Evolutionary conservation across 305 asterid genomes (phyloP).

Genomic region (Nicotiana rustica): DNA sequence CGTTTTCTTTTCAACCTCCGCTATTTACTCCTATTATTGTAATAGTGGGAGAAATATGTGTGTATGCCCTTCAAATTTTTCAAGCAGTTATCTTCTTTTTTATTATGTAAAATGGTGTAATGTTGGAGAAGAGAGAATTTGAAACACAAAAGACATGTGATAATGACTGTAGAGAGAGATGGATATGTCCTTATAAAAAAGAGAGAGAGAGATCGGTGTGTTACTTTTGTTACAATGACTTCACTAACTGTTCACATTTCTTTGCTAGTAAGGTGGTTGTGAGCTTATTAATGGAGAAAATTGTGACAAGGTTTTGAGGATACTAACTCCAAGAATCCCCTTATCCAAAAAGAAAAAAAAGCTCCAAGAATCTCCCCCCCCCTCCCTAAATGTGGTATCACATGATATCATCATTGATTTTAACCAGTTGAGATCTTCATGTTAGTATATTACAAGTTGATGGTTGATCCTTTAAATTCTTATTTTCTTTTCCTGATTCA

Average conservation of each 20-base stretch:
- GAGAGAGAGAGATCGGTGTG: conserved; percentile 21
- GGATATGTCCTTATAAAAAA: not conserved
- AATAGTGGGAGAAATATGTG: conserved; percentile 27
- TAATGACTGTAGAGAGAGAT: conserved; percentile 12
- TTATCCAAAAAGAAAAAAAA: not conserved
- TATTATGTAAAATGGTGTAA: conserved; percentile 27
- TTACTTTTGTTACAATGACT: conserved; percentile 20
- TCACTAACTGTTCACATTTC: conserved; percentile 10
- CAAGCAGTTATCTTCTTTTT: conserved; percentile 28
- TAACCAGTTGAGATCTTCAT: conserved; percentile 25
- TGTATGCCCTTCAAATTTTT: not conserved
- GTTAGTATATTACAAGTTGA: conserved; percentile 32
- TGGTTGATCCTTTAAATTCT: conserved; percentile 34
- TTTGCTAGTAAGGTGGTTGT: conserved; percentile 24
- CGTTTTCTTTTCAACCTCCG: conserved; percentile 34
- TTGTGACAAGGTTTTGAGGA: not conserved
- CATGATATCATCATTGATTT: conserved; percentile 29
- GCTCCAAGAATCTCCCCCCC: not conserved
- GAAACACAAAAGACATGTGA: not conserved
- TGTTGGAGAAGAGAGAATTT: conserved; percentile 29
- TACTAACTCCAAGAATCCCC: conserved; percentile 17
- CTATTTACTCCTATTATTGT: conserved; percentile 27
- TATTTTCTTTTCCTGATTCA: conserved; percentile 36
- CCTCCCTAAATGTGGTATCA: not conserved
- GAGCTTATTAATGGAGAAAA: conserved; percentile 33